These are phyloP conservation scores for Niveomyces coronatus DNA, from an alignment of 2,329 filamentous ascomycete species.

Conservation along the genomic window DNA sequence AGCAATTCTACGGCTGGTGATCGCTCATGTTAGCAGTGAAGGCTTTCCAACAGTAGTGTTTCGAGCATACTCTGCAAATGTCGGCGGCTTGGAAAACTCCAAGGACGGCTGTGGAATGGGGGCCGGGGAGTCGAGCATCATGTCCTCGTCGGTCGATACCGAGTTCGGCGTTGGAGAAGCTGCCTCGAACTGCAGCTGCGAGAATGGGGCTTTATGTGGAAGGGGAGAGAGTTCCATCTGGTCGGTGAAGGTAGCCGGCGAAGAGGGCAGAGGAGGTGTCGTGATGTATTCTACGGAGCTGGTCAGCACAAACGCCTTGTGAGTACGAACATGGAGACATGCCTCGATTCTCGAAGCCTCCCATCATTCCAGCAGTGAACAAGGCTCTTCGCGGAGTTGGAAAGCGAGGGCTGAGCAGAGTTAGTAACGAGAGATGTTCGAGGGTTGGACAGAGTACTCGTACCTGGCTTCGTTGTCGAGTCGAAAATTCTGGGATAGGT, in stretches of 20 bases:
- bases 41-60: too few species aligned
- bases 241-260: constrained; percentile 61
- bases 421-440: constrained; percentile 1
- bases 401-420: constrained; percentile 26
- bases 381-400: constrained; percentile 31
- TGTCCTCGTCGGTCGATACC: constrained; percentile 35
- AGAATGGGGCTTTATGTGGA: constrained; percentile 71
- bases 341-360: constrained; percentile 26
- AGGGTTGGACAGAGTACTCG: constrained; percentile 19
- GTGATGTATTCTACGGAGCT: constrained; percentile 55
- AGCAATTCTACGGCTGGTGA: constrained; percentile 53
- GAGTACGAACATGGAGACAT: constrained; percentile 11
- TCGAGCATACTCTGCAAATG: constrained; percentile 44
- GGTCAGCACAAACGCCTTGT: constrained; percentile 4
- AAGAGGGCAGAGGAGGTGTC: constrained; percentile 73
- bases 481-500: constrained; percentile 94
- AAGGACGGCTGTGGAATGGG: constrained; percentile 35
- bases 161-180: constrained; percentile 60
- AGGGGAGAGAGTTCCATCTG: constrained; percentile 91
- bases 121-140: constrained; percentile 48
- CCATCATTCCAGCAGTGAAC: constrained; percentile 29
- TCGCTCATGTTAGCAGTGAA: constrained; percentile 18
- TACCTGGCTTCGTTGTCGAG: constrained; percentile 80
- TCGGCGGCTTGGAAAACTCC: constrained; percentile 37
- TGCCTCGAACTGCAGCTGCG: constrained; percentile 53